A percentile compares a stretch with the other conserved stretches of the same genome.
phyloP scores from a whole-genome alignment of 2,329 filamentous ascomycete species.

The Fusarium penzigii region DNA sequence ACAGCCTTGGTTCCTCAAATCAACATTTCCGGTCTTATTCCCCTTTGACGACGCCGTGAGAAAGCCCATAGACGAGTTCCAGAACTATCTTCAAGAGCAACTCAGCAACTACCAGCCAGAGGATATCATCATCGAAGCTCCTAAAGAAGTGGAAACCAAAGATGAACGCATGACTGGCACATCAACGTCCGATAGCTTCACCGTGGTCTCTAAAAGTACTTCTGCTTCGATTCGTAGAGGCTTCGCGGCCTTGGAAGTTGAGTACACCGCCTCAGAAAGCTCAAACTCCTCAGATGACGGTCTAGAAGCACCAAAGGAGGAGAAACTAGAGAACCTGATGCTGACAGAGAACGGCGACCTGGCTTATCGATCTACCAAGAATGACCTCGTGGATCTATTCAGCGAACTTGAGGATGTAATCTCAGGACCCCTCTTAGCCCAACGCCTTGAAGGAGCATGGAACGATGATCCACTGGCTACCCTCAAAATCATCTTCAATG shows the following conservation, averaged over 20 bases:
- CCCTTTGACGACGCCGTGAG: constrained; percentile 39
- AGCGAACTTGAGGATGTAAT: constrained; percentile 48
- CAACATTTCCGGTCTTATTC: constrained; percentile 40
- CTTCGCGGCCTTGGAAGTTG: constrained; percentile 14
- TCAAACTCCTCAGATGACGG: constrained; percentile 1
- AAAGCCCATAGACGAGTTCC: constrained; percentile 35
- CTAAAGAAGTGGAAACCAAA: background rate
- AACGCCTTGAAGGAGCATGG: constrained; percentile 52
- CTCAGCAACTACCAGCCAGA: constrained; percentile 15
- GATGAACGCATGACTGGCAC: constrained; percentile 14
- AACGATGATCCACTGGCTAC: constrained; percentile 46
- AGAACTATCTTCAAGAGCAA: constrained; percentile 32
- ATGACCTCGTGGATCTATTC: constrained; percentile 55
- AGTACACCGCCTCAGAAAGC: background rate
- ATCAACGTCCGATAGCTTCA: constrained; percentile 28
- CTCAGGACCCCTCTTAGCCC: constrained; percentile 37
- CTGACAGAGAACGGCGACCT: constrained; percentile 54
- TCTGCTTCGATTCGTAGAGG: constrained; percentile 25
- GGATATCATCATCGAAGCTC: background rate
- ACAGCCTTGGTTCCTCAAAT: constrained; percentile 41
- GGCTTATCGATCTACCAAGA: constrained; percentile 47
- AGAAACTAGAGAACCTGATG: constrained; percentile 44
- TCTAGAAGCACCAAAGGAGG: background rate
- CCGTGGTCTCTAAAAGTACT: constrained; percentile 28
- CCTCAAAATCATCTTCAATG: constrained; percentile 61